Base-by-base conservation (phyloP, 192 early-diverging fungal genomes). In the Backusella mclennaniae region DNA sequence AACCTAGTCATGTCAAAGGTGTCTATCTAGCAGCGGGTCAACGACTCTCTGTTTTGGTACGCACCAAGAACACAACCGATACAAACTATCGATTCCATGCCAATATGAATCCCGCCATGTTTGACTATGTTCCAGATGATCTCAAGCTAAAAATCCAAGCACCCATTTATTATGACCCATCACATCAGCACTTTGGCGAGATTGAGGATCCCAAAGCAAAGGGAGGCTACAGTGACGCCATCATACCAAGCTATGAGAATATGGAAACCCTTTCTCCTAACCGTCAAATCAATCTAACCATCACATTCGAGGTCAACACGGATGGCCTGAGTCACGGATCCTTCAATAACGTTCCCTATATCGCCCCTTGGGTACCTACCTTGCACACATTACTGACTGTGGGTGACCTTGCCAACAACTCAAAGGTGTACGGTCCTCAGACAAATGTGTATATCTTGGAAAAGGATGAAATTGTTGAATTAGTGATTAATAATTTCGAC, bases 271-370 rank as follows among this genome's bases (percentile, higher is more conserved):
- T 85, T 26, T 68, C 39, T 0, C 81, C 89, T n/a, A 85, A 92
- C 77, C 70, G 84, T 29, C 78, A 80, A 11, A 81, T 87, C 67
- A 76, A 72, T 8, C 72, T 94, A 75, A 88, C 89, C n/a, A 88
- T 92, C 46, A 77, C 74, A 42, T 92, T 95, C 70, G 80, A 86
- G 36, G 87, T 93, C 80, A 86, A 85, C 59, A 87, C 84, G 56
- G 94, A 95, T 75, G 92, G 91, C 36, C 76, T 88, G 78, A 95
- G 95, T 86, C 92, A 92, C 81, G 93, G 90, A 35, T 84, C 90
- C 0, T 95, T 95, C 89, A 94, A 95, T 86, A 85, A 90, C 59
- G 86, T 92, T 66, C 86, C 90, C 4, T 96, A 89, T 69, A 82
- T 89, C 42, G 71, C 76, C 72, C 92, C 93, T 53, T 84, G 80